Evolutionary conservation across 1,139 yeast genomes (phyloP).

Genomic region (Starmera stellimalicola): DNA sequence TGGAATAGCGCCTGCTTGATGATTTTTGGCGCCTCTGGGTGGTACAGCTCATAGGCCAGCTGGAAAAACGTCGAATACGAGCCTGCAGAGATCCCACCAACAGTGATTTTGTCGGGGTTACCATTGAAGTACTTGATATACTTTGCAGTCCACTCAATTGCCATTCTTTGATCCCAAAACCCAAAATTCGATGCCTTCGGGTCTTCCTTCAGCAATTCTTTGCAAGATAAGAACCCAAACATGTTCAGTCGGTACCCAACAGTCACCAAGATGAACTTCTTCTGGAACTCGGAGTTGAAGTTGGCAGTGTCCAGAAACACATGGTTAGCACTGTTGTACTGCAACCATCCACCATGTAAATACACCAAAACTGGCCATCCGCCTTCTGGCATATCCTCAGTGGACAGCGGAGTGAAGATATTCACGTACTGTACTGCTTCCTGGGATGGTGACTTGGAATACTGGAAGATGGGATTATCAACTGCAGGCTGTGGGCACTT

Average conservation of each 20-base stretch:
- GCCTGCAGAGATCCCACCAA: constrained; percentile 24
- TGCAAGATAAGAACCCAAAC: constrained; percentile 27
- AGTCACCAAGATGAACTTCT: constrained; percentile 26
- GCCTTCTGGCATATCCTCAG: constrained; percentile 21
- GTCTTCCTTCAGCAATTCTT: constrained; percentile 6
- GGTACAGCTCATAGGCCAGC: constrained; percentile 24
- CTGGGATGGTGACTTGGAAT: constrained; percentile 10
- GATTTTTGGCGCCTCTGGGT: constrained; percentile 23
- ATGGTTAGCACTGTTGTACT: constrained; percentile 27
- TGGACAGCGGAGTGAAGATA: constrained; percentile 28
- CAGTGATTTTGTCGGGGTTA: constrained; percentile 22
- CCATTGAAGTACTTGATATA: constrained; percentile 23
- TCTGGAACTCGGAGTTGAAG: constrained; percentile 10
- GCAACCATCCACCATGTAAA: constrained; percentile 33
- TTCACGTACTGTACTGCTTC: constrained; percentile 29
- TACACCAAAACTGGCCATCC: constrained; percentile 32
- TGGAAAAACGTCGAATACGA: constrained; percentile 13
- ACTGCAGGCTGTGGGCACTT: constrained; percentile 28
- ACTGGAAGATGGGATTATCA: constrained; percentile 18
- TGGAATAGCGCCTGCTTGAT: constrained; percentile 24
- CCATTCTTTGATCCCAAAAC: constrained; percentile 30
- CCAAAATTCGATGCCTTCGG: constrained; percentile 26
- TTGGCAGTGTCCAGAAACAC: constrained; percentile 17
- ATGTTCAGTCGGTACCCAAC: constrained; percentile 30
- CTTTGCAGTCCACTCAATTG: constrained; percentile 29